Base-by-base conservation (phyloP, 225 moss, liverwort and hornwort genomes). In the Sphagnum contortum region DNA sequence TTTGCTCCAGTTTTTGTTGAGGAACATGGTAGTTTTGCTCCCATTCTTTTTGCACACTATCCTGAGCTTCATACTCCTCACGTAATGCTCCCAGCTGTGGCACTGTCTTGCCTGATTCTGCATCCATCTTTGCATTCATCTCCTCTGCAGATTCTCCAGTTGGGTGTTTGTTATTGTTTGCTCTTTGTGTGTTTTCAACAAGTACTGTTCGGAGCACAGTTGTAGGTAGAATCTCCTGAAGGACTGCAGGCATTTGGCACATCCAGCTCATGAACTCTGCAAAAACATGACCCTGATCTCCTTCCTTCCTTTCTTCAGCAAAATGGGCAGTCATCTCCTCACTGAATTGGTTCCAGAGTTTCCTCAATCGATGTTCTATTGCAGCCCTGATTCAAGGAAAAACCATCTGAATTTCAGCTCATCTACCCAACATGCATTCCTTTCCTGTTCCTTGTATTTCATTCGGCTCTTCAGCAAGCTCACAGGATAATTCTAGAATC, bases 291-390 rank as follows among this genome's bases (percentile, higher is more conserved):
- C 74, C 77, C 67, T 82, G 29, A 29, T 29, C 29, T 29, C 29
- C 74, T 65, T 79, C 76, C 57, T 80, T 81, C 75, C 71, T 79
- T 67, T 84, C 83, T 62, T 81, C 84, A 47, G 91, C 81, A 68
- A 94, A 79, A 68, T 29, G 29, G 29, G 91, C 85, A 63, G 85
- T 61, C 87, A 94, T 87, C 71, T 90, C 94, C 78, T 94, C 87
- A 50, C 87, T 87, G 10, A 94, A 83, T 75, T 77, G 85, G 57
- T 67, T 71, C 94, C 91, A 94, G 87, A 89, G 85, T 49, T 78
- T 76, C 67, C 83, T 81, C 65, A 94, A 66, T 47, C 94, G 84
- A 58, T 80, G 81, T 76, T 94, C 87, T 57, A 89, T 82, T 52
- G 73, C 85, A 80, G 62, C 75, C 75, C 94, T 91, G 68, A 29